Percentiles rank a stretch among this genome's conserved stretches.
These are phyloP conservation scores for Fusarium sp. DNA, from an alignment of 2,329 filamentous ascomycete genomes.

Conservation along the genomic window DNA sequence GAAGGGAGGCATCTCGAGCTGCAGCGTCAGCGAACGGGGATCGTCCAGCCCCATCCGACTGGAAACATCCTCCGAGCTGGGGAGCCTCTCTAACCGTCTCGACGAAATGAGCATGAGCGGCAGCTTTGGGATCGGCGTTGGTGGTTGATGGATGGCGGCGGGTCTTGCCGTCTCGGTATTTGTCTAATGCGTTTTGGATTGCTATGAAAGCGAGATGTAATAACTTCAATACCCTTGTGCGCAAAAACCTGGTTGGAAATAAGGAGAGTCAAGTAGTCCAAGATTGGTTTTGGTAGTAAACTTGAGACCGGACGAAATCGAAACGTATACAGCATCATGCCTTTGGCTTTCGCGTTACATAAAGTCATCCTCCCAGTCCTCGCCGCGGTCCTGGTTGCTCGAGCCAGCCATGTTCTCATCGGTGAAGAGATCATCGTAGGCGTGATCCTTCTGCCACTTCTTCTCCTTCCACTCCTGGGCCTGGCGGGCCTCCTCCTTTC, in stretches of 20 bases:
- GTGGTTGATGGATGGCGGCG: conserved; percentile 31
- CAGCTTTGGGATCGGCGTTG: conserved; percentile 47
- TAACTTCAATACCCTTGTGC: conserved; percentile 29
- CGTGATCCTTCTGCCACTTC: conserved; percentile 97
- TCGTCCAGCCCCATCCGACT: conserved; percentile 45
- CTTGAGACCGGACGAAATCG: not conserved
- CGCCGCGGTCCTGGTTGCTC: conserved; percentile 87
- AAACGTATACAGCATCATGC: not conserved
- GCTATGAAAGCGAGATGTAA: not conserved
- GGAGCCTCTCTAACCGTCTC: conserved; percentile 45
- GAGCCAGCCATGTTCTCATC: conserved; percentile 81
- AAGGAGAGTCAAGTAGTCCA: not conserved
- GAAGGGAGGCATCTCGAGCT: conserved; percentile 27
- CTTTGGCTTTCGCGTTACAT: conserved; percentile 68
- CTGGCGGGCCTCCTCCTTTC: conserved; percentile 79
- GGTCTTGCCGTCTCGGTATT: not conserved
- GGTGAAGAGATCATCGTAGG: conserved; percentile 91
- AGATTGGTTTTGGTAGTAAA: not conserved
- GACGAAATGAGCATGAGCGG: conserved; percentile 49
- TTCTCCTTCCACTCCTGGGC: conserved; percentile 86
- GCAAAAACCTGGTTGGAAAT: conserved; percentile 4
- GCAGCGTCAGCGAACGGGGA: conserved; percentile 28
- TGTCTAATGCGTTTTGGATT: not conserved
- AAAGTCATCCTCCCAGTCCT: conserved; percentile 90
- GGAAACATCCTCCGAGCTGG: conserved; percentile 44